Conservation (phyloP, 805 yeast species). For the Kregervanrija fluxuum region DNA sequence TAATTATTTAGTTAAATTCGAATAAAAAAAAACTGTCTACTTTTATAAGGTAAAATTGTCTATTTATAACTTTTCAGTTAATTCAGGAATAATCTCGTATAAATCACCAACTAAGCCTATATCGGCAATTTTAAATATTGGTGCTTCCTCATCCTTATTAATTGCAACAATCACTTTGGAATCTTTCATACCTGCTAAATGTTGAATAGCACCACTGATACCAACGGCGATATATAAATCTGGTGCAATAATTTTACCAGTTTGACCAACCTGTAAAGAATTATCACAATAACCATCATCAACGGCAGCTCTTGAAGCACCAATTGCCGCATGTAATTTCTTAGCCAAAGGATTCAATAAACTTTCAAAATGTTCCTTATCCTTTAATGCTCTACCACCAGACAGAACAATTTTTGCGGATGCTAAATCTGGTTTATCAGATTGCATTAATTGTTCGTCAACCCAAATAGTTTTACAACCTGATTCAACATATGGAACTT, state of each 20-base stretch:
- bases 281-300: slow-evolving; percentile 94
- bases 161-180: slow-evolving; percentile 90
- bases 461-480: slow-evolving; percentile 52
- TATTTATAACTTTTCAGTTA: slow-evolving; percentile 59
- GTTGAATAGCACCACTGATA: slow-evolving; percentile 96
- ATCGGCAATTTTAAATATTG: slow-evolving; percentile 89
- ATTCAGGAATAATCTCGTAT: slow-evolving; percentile 82
- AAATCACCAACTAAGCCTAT: slow-evolving; percentile 85
- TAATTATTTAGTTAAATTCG: too few species aligned
- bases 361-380: slow-evolving; percentile 77
- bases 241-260: slow-evolving; percentile 97
- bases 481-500: slow-evolving; percentile 33
- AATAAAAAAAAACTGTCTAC: too few species aligned
- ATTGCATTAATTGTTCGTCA: slow-evolving; percentile 63
- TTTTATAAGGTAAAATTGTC: too few species aligned
- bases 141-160: slow-evolving; percentile 90
- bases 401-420: slow-evolving; percentile 77
- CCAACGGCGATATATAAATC: slow-evolving; percentile 91
- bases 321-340: slow-evolving; percentile 82
- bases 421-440: slow-evolving; percentile 87
- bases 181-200: slow-evolving; percentile 97
- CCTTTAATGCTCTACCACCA: slow-evolving; percentile 92
- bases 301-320: slow-evolving; percentile 98
- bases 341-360: slow-evolving; percentile 79
- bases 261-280: slow-evolving; percentile 95